A percentile compares a stretch with the other conserved stretches of the same genome.
Conservation (phyloP, 1,284 basidiomycete genomes). For the Farysia itapuensis region DNA sequence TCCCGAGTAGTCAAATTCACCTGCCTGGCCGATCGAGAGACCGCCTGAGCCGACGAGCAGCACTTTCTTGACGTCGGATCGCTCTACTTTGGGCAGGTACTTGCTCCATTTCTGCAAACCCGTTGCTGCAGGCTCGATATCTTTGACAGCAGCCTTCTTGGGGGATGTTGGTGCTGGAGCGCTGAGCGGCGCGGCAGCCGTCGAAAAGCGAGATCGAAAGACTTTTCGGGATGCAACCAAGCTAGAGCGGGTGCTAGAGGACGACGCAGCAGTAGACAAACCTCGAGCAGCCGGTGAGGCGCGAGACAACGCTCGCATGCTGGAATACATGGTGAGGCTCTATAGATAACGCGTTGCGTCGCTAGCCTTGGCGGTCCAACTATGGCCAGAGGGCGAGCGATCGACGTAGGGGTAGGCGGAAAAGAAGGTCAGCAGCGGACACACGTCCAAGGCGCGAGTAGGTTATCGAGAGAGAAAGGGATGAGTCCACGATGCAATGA, state of each 20-base stretch:
- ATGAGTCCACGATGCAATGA: too few species aligned
- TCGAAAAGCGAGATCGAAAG: conserved; percentile 38
- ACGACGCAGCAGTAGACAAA: conserved; percentile 23
- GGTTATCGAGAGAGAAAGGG: too few species aligned
- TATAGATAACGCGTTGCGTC: background rate
- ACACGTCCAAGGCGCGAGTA: too few species aligned
- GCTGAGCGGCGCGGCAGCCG: conserved; percentile 18
- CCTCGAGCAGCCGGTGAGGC: conserved; percentile 24
- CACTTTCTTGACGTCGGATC: conserved; percentile 85
- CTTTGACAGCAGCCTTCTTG: conserved; percentile 33
- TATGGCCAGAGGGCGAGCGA: too few species aligned
- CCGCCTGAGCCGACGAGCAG: conserved; percentile 95
- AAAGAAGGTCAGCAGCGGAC: too few species aligned
- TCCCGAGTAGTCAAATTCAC: conserved; percentile 99
- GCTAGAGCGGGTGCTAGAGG: conserved; percentile 14
- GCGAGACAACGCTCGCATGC: conserved; percentile 29
- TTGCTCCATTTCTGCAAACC: conserved; percentile 53
- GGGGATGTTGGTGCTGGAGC: conserved; percentile 30
- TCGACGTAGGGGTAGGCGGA: too few species aligned
- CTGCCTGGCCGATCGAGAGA: conserved; percentile 94
- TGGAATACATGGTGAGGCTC: conserved; percentile 24
- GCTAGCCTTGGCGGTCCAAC: too few species aligned
- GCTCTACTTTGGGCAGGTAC: conserved; percentile 53
- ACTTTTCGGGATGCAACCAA: conserved; percentile 20
- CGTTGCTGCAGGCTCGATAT: conserved; percentile 44